Evolutionary conservation across 805 yeast genomes (phyloP), one percentile per base, ranked within the genome.

Genomic region (Teunomyces barrocoloradensis): DNA sequence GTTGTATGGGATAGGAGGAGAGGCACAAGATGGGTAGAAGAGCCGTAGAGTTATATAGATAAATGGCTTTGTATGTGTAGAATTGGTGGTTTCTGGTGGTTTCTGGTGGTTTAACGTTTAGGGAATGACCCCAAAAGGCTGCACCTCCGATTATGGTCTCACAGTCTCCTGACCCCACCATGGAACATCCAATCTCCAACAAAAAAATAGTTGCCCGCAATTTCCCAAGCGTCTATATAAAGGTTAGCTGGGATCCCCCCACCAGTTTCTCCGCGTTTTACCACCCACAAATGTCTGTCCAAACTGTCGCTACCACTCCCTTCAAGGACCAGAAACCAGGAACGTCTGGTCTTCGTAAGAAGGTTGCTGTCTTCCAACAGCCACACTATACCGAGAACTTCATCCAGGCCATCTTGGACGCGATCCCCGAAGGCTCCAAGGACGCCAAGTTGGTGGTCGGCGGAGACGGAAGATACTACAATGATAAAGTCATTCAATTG

Each of bases 261-360:
- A 13, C 34, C 17, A 6, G 34, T 13, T 30, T 9, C 17, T 13
- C 34, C 34, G 18, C 38, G 38, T 10, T 34, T 17, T 34, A 13
- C 1, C 17, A 34, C 38, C n/a, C 17, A 15, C 17, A 10, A 12
- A 49, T 49, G 52, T 46, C 52, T 11, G 41, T 52, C 27, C 46
- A 51, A 47, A 46, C 57, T 13, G 53, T 88, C 37, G 62, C 78
- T 33, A 91, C 98, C 18, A 81, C 78, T 10, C 84, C 96, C 0
- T 92, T 81, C 68, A 76, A 69, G 37, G 99, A 91, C 71, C 99
- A 92, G 67, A 94, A 91, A 66, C 98, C 99, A 10, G 99, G 99
- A 32, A 92, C 99, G 18, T 92, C 98, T 6, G 99, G 99, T 20
- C 81, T 92, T 42, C 81, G 99, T 61, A 92, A 92, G 77, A 90